Evolutionary conservation across 768 basidiomycete genomes (phyloP), one percentile per base, ranked within the genome.

Genomic region (Cyclocybe aegerita): DNA sequence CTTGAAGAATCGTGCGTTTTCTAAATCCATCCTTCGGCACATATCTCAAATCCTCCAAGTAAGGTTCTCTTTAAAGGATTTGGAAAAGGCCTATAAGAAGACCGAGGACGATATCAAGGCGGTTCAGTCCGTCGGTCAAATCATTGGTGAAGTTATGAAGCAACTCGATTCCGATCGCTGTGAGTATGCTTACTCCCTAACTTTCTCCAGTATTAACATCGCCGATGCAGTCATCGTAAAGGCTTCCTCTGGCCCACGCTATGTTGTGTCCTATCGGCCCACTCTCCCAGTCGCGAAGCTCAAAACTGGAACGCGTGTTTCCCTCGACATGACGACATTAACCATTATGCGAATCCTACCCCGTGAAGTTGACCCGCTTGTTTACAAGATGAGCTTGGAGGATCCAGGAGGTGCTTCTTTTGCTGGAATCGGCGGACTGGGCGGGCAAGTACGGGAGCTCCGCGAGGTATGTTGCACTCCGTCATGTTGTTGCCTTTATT

Each of bases 61-160:
- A 55, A 85, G 97, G 33, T 87, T 96, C 63, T 90, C 93, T 9
- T 73, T 99, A 58, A 93, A 93, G 65, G 86, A 91, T 50, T 70
- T 98, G 9, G 89, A 95, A 66, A 88, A 88, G 60, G 88, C 86
- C 39, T 98, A 83, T 62, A 91, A 85, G 59, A 94, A 96, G 78
- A 96, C 93, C 0, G 97, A 99, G 70, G 94, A 99, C 23, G 96
- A 99, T 62, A 96, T 99, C 71, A 98, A 98, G 72, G 97, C 97
- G 38, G 87, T 99, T 11, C 97, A 99, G 66, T 95, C 92, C 7
- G 97, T 98, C 10, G 97, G 97, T 30, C 97, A 99, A 73, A 98
- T 99, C 57, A 96, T 99, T 48, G 97, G 93, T 54, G 97, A 99
- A 72, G 93, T 99, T 49, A 88, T 98, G 85, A 98, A 98, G 70